Percentiles rank a stretch among this genome's conserved stretches.
These are phyloP conservation scores for Phialophora macrospora DNA, from an alignment of 2,329 filamentous ascomycete genomes.

Conservation along the genomic window DNA sequence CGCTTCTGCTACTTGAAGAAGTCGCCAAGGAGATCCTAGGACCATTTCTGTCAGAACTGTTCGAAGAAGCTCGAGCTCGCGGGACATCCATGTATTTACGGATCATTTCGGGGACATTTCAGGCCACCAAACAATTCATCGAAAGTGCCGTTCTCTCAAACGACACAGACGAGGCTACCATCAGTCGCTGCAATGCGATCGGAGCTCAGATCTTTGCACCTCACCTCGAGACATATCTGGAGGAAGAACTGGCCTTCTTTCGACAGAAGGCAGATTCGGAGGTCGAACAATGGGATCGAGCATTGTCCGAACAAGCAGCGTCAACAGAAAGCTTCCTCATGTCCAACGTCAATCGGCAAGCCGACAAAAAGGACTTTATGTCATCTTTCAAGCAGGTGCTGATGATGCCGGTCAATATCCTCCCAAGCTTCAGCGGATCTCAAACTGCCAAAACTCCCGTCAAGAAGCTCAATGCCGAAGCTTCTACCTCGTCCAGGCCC, in stretches of 20 bases:
- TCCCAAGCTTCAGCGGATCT: conserved; percentile 72
- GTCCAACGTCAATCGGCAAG: conserved; percentile 91
- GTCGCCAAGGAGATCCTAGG: conserved; percentile 79
- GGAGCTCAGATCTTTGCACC: conserved; percentile 80
- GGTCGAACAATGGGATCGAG: conserved; percentile 87
- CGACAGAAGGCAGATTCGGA: conserved; percentile 74
- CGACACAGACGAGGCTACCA: conserved; percentile 62
- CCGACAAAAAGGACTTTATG: conserved; percentile 94
- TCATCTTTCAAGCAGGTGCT: conserved; percentile 98
- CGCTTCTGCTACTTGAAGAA: conserved; percentile 79
- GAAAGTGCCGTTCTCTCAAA: conserved; percentile 70
- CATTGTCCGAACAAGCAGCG: conserved; percentile 87
- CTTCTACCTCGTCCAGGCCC: conserved; percentile 38
- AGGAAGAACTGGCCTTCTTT: conserved; percentile 89
- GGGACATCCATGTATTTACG: conserved; percentile 79
- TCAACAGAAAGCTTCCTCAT: conserved; percentile 93
- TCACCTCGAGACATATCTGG: conserved; percentile 89
- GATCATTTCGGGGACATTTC: conserved; percentile 84
- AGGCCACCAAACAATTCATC: conserved; percentile 80
- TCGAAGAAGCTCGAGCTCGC: conserved; percentile 82
- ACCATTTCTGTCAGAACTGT: conserved; percentile 82
- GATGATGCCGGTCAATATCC: conserved; percentile 95
- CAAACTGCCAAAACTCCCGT: conserved; percentile 42
- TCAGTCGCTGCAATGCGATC: conserved; percentile 68
- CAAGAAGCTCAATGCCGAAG: conserved; percentile 42